Base-by-base conservation (phyloP, 1,284 basidiomycete species). In the Ganoderma sinense region DNA sequence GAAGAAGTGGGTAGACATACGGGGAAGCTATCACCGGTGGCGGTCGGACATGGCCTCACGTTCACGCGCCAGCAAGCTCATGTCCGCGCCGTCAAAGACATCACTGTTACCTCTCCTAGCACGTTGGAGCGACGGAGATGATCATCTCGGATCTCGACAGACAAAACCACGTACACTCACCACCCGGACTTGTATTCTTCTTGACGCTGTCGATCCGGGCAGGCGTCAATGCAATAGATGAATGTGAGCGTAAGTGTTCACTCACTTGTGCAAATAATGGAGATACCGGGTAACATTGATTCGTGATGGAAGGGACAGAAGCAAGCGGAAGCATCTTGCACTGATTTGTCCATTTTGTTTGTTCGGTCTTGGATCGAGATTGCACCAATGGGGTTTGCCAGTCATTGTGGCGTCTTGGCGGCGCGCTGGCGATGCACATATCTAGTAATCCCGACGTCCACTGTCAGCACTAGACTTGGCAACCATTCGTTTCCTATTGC, bases 21-120 rank as follows among this genome's bases (percentile, higher is more conserved):
- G 33, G 56, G 36, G 56, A 11, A 39, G 33, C 18, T 29, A 45
- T 20, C 41, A 33, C 55, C 48, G 64, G 70, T 71, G 70, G 70
- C 70, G 62, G 36, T 33, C 65, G 68, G 68, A 65, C 33, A 59
- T 18, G 56, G n/a, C 33, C 39, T 59, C 56, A 13, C 31, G 18
- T 6, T 31, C 20, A 4, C 20, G 33, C 2, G 48, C 23, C 23
- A n/a, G 56, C 20, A 59, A 20, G 18, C 33, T 59, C 56, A 59
- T 39, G 56, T 59, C 56, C 33, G 56, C 20, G n/a, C 31, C 18
- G 56, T 33, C n/a, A 23, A 39, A 23, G 56, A 59, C 56, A 33
- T 59, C 56, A 59, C 20, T n/a, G 31, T 59, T 59, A 59, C 20
- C 20, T 39, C 31, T n/a, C 33, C 56, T 26, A 39, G 56, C 13